These are phyloP conservation scores for Xylariomycetidae sp. DNA, from an alignment of 2,329 filamentous ascomycete genomes.

Conservation along the genomic window DNA sequence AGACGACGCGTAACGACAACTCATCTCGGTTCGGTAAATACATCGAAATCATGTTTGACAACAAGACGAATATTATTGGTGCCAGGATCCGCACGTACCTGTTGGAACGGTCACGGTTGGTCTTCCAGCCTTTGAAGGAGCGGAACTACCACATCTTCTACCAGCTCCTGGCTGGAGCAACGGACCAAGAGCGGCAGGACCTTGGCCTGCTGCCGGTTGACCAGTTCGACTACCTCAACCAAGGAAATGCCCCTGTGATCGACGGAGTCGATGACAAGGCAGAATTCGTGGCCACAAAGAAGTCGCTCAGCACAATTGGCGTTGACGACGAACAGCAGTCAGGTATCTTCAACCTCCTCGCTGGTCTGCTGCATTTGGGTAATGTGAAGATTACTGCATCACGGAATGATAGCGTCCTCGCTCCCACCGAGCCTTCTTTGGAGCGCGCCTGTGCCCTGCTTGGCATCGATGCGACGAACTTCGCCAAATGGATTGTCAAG, in stretches of 20 bases:
- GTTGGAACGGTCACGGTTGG: conserved; percentile 87
- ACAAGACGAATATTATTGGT: conserved; percentile 90
- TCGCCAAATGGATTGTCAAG: conserved; percentile 98
- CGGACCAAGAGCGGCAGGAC: conserved; percentile 73
- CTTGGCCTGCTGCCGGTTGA: conserved; percentile 76
- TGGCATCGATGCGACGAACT: conserved; percentile 78
- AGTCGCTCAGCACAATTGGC: conserved; percentile 82
- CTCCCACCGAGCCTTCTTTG: conserved; percentile 74
- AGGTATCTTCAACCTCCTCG: conserved; percentile 84
- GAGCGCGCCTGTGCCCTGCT: conserved; percentile 77
- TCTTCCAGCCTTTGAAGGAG: conserved; percentile 96
- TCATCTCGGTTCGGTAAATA: conserved; percentile 99
- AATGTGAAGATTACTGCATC: conserved; percentile 95
- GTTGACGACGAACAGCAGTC: conserved; percentile 67
- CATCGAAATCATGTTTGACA: conserved; percentile 99
- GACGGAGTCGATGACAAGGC: conserved; percentile 94
- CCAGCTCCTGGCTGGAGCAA: conserved; percentile 88
- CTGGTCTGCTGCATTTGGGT: conserved; percentile 86
- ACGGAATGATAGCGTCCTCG: conserved; percentile 78
- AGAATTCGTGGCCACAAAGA: conserved; percentile 84
- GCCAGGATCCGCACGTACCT: conserved; percentile 96
- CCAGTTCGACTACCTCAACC: conserved; percentile 93
- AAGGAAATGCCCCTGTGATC: conserved; percentile 84
- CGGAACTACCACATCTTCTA: conserved; percentile 99
- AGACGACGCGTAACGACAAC: conserved; percentile 99